phyloP scores from a whole-genome alignment of 129 eudicot species.

The Escallonia rubra region DNA sequence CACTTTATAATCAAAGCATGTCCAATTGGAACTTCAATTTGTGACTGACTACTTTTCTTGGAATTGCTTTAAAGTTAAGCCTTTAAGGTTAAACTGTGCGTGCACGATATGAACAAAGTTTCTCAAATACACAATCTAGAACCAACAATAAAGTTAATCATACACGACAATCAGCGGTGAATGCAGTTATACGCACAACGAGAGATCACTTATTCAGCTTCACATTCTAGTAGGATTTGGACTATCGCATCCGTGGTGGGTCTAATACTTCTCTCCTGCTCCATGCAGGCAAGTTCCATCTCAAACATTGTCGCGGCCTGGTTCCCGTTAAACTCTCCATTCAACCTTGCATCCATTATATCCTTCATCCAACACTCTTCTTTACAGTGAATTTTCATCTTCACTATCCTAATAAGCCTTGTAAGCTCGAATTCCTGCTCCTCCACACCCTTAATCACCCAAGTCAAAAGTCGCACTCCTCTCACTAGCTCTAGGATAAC shows the following conservation, averaged over 20 bases:
- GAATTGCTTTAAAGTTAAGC: too few species aligned
- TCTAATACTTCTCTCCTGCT: slow-evolving; percentile 25
- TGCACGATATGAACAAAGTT: too few species aligned
- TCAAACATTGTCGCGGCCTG: slow-evolving; percentile 25
- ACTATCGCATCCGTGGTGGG: slow-evolving; percentile 29
- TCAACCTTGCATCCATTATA: slow-evolving; percentile 32
- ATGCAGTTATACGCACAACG: too few species aligned
- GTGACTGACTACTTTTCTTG: too few species aligned
- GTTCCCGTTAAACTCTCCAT: slow-evolving; percentile 22
- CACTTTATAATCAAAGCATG: too few species aligned
- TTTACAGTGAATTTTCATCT: slow-evolving; percentile 3
- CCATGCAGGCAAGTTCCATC: slow-evolving; percentile 22
- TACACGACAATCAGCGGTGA: too few species aligned
- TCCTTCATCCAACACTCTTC: slow-evolving; percentile 24
- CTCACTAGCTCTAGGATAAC: slow-evolving; percentile 46
- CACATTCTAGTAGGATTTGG: slow-evolving; percentile 10
- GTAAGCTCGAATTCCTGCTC: slow-evolving; percentile 20
- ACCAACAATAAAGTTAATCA: too few species aligned
- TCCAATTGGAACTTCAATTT: too few species aligned
- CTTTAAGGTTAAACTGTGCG: too few species aligned
- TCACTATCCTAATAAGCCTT: slow-evolving; percentile 21
- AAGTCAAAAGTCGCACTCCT: slow-evolving; percentile 36
- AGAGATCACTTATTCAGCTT: too few species aligned
- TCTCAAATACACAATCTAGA: too few species aligned
- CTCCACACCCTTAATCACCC: slow-evolving; percentile 13